Evolutionary conservation across 2,329 filamentous ascomycete species (phyloP).

Genomic region (Neofusicoccum laricinum): DNA sequence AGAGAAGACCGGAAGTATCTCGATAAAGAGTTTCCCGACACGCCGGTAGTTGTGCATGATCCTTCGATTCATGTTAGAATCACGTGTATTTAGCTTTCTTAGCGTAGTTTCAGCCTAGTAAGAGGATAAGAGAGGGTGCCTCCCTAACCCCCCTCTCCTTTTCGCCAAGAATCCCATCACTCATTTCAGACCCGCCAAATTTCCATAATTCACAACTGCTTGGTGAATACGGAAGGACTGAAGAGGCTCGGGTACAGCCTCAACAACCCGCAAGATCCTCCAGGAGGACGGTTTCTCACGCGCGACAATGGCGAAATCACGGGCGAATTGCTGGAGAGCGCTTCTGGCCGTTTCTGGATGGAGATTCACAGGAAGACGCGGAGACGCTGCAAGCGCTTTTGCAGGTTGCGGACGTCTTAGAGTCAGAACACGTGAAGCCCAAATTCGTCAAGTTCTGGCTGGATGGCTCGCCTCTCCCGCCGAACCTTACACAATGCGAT

Average conservation of each 20-base stretch:
- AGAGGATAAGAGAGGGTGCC: too few relatives aligned
- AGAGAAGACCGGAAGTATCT: slow-evolving; percentile 24
- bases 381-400: slow-evolving; percentile 19
- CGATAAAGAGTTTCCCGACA: slow-evolving; percentile 26
- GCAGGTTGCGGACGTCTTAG: slow-evolving; percentile 24
- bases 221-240: slow-evolving; percentile 29
- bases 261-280: slow-evolving; percentile 22
- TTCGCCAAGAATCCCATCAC: too few relatives aligned
- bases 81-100: too few relatives aligned
- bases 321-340: slow-evolving; percentile 30
- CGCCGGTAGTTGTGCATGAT: slow-evolving; percentile 29
- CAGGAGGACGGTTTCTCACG: slow-evolving; percentile 23
- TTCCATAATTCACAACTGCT: slow-evolving; percentile 27
- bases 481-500: slow-evolving; percentile 28
- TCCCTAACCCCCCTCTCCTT: too few relatives aligned
- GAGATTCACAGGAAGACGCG: neutral
- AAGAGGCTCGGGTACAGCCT: slow-evolving; percentile 26
- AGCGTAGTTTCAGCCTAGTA: too few relatives aligned
- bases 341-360: neutral
- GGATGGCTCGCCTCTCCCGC: slow-evolving; percentile 33
- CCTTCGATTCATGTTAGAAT: too few relatives aligned
- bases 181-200: too few relatives aligned
- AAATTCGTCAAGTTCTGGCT: slow-evolving; percentile 36
- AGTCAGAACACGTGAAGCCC: slow-evolving; percentile 29
- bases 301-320: slow-evolving; percentile 29